These are phyloP conservation scores for Trichosporon faecale DNA, from an alignment of 1,284 basidiomycete genomes.

Conservation along the genomic window DNA sequence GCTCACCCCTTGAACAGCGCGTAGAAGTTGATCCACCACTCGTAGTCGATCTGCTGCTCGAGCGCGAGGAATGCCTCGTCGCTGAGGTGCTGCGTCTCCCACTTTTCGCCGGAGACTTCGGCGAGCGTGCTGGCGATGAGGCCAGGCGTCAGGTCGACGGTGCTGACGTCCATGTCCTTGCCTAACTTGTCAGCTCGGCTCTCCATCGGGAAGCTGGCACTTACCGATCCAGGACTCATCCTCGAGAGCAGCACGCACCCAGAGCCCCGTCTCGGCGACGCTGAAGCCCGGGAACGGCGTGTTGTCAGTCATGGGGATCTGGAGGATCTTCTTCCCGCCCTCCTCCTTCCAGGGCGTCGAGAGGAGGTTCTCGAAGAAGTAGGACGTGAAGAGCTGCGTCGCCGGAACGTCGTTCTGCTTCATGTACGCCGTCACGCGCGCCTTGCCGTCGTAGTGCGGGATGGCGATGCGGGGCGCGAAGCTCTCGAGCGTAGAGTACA, in stretches of 20 bases:
- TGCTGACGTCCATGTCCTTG: slow-evolving; percentile 19
- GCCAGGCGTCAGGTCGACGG: slow-evolving; percentile 18
- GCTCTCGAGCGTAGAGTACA: slow-evolving; percentile 31
- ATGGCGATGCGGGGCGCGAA: slow-evolving; percentile 19
- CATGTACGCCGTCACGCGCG: slow-evolving; percentile 33
- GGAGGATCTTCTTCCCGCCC: slow-evolving; percentile 19
- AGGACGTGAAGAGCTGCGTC: slow-evolving; percentile 27
- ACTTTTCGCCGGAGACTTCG: slow-evolving; percentile 14
- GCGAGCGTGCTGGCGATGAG: slow-evolving; percentile 14
- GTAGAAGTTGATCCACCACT: slow-evolving; percentile 27
- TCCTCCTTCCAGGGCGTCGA: slow-evolving; percentile 9
- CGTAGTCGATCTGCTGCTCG: slow-evolving; percentile 5
- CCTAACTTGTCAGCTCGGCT: background rate
- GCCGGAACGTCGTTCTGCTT: slow-evolving; percentile 23
- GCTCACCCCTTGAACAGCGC: slow-evolving; percentile 20
- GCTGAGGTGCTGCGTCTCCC: slow-evolving; percentile 8
- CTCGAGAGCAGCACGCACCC: slow-evolving; percentile 33
- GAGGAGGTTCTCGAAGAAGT: slow-evolving; percentile 21
- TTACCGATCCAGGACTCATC: slow-evolving; percentile 33
- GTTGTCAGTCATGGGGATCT: slow-evolving; percentile 32
- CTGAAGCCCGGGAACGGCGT: slow-evolving; percentile 28
- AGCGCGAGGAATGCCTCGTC: slow-evolving; percentile 14
- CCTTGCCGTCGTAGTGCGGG: slow-evolving; percentile 38
- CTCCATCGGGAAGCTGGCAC: background rate
- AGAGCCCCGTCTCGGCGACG: slow-evolving; percentile 36